Percentiles rank a stretch among this genome's conserved stretches.
Conservation (phyloP, 176 grass and related monocot species). For the Oryza glumipatula region DNA sequence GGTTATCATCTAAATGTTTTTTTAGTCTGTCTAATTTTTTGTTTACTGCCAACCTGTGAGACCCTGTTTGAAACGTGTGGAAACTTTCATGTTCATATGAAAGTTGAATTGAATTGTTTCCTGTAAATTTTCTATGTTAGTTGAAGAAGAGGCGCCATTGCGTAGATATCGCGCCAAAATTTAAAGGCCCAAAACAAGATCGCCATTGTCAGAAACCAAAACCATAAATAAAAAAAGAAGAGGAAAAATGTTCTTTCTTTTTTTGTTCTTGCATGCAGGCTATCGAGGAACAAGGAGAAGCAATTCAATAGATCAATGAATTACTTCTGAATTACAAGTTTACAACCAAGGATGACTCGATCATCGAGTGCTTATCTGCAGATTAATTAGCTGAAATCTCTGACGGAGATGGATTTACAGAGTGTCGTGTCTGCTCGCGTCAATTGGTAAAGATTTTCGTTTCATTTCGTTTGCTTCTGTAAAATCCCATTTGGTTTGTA, state of each 20-base stretch:
- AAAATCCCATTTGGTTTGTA: not conserved
- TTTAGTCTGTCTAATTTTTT: not conserved
- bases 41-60: not conserved
- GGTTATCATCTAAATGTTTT: not conserved
- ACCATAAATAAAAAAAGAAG: not conserved
- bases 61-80: not conserved
- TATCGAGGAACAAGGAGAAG: not conserved
- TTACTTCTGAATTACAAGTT: not conserved
- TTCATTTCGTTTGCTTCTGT: not conserved
- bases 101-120: not conserved
- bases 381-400: not conserved
- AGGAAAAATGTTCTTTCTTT: not conserved
- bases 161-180: constrained; percentile 29
- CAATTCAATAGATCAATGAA: too few species aligned
- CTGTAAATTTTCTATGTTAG: not conserved
- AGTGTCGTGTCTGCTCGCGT: not conserved
- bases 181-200: not conserved
- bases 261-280: not conserved
- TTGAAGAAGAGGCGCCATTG: constrained; percentile 12
- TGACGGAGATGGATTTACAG: not conserved
- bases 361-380: not conserved
- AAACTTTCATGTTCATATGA: not conserved
- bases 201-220: not conserved
- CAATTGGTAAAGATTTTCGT: not conserved
- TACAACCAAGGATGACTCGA: too few species aligned